Conservation (phyloP, 495 filamentous ascomycete species). For the Penicillium cosmopolitanum region DNA sequence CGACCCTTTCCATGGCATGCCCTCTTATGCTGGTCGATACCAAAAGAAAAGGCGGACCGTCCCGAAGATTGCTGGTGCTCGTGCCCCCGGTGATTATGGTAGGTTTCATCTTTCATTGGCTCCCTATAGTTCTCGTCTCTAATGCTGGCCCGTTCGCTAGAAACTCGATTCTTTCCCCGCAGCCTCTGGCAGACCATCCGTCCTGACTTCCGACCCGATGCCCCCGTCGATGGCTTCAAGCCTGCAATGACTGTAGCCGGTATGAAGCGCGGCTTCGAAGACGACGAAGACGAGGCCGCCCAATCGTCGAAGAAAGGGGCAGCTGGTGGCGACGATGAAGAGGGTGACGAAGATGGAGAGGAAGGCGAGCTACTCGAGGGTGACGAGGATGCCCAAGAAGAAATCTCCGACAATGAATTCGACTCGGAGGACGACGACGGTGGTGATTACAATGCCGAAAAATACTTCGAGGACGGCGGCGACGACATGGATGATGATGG, state of each 20-base stretch:
- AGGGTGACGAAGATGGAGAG: constrained; percentile 38
- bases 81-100: constrained; percentile 47
- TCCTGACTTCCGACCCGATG: constrained; percentile 46
- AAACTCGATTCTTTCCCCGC: constrained; percentile 59
- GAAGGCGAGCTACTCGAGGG: constrained; percentile 42
- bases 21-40: constrained; percentile 59
- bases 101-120: constrained; percentile 15
- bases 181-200: constrained; percentile 58
- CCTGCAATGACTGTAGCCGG: constrained; percentile 23
- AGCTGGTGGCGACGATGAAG: constrained; percentile 41
- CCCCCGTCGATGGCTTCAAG: constrained; percentile 36
- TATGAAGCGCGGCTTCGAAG: constrained; percentile 49
- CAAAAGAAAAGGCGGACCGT: constrained; percentile 55
- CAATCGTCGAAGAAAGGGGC: constrained; percentile 39
- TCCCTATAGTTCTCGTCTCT: background rate
- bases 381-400: constrained; percentile 54
- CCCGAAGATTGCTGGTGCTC: constrained; percentile 48
- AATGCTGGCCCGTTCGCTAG: constrained; percentile 26
- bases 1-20: constrained; percentile 65
- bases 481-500: constrained; percentile 59
- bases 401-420: constrained; percentile 60
- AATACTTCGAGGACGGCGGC: constrained; percentile 67
- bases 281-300: constrained; percentile 50
- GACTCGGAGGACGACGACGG: constrained; percentile 60
- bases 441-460: constrained; percentile 66